These are phyloP conservation scores for Tetraselmis chui DNA, from an alignment of 139 green algal genomes.

Conservation along the genomic window DNA sequence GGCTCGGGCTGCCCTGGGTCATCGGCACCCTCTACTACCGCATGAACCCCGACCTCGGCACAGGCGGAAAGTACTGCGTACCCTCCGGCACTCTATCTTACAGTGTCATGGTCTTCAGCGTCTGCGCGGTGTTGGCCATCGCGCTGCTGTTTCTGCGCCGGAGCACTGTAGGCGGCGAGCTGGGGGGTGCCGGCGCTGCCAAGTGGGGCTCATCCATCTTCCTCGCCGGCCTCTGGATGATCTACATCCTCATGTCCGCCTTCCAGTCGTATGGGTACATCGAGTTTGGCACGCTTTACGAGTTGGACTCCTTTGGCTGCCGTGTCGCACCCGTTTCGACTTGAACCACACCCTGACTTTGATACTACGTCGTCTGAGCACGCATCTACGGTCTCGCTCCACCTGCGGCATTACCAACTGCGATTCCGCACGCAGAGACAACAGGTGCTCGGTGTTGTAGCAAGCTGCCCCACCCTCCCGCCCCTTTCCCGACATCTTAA, in stretches of 20 bases:
- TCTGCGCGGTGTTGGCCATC: neutral
- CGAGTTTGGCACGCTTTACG: neutral
- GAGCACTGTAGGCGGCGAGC: constrained; percentile 10
- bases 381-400: no score
- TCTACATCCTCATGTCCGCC: neutral
- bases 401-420: no score
- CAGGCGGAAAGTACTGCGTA: constrained; percentile 18
- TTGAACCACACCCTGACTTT: no score
- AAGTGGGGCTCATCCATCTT: neutral
- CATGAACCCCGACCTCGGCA: neutral
- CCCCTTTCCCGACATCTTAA: no score
- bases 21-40: constrained; percentile 33
- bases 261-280: neutral
- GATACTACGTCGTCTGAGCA: no score
- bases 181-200: constrained; percentile 9
- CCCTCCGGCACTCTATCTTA: constrained; percentile 22
- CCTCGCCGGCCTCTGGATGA: neutral
- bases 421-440: no score
- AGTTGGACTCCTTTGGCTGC: neutral
- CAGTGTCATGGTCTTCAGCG: constrained; percentile 18
- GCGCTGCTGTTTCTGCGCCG: neutral
- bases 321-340: neutral
- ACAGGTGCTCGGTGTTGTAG: no score
- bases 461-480: no score
- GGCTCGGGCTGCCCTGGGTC: constrained; percentile 37